Conservation (phyloP, 805 yeast genomes). For the Candida quercuum region DNA sequence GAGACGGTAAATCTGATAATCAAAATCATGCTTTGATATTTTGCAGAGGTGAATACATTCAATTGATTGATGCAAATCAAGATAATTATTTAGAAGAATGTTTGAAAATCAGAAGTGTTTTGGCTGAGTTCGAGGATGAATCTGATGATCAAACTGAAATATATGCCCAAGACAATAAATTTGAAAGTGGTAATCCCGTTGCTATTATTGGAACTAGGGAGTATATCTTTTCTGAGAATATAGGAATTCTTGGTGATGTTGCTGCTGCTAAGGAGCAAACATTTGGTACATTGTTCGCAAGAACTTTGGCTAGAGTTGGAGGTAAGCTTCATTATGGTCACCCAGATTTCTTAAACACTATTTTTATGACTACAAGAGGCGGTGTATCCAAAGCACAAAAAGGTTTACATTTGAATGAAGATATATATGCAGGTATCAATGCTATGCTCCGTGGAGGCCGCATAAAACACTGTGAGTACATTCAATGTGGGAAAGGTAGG, state of each 20-base stretch:
- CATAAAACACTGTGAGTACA: slow-evolving; percentile 77
- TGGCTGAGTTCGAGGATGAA: slow-evolving; percentile 70
- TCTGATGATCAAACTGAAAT: slow-evolving; percentile 8
- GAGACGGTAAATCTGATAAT: slow-evolving; percentile 83
- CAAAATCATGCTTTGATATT: slow-evolving; percentile 74
- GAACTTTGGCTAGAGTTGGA: slow-evolving; percentile 77
- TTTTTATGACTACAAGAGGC: slow-evolving; percentile 80
- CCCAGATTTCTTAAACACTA: slow-evolving; percentile 72
- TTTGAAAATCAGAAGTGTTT: slow-evolving; percentile 62
- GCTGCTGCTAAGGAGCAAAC: slow-evolving; percentile 90
- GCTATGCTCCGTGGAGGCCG: slow-evolving; percentile 77
- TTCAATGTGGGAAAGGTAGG: slow-evolving; percentile 84
- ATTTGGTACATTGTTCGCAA: slow-evolving; percentile 77
- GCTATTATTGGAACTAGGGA: slow-evolving; percentile 84
- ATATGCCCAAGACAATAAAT: slow-evolving; percentile 46
- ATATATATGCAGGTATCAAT: slow-evolving; percentile 82
- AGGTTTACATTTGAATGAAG: slow-evolving; percentile 79
- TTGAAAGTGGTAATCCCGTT: slow-evolving; percentile 40
- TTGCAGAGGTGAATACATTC: slow-evolving; percentile 77
- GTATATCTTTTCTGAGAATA: slow-evolving; percentile 76
- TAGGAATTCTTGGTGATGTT: slow-evolving; percentile 78
- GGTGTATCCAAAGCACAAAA: slow-evolving; percentile 84
- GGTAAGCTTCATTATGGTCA: slow-evolving; percentile 85
- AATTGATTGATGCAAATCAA: slow-evolving; percentile 79
- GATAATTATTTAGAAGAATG: slow-evolving; percentile 82